Conservation (phyloP, 441 rosid species). For the Pelargonium exstipulatum region DNA sequence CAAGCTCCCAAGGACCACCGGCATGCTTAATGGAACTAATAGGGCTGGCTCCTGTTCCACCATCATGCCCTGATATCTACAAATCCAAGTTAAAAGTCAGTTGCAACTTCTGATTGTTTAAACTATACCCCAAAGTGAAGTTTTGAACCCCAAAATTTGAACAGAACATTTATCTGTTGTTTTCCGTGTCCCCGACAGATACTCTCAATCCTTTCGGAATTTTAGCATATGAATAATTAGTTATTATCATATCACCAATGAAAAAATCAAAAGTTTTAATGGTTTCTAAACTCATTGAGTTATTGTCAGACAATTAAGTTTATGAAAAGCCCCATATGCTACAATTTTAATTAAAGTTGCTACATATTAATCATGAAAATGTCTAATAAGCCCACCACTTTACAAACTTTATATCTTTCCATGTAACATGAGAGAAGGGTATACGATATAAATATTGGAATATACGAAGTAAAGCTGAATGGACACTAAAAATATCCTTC, state of each 20-base stretch:
- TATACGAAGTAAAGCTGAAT: not conserved
- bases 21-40: slow-evolving; percentile 98
- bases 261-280: not conserved
- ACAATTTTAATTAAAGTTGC: not conserved
- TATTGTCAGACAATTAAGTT: not conserved
- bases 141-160: not conserved
- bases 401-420: not conserved
- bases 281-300: not conserved
- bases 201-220: slow-evolving; percentile 1
- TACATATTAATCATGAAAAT: too few relatives aligned
- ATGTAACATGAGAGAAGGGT: not conserved
- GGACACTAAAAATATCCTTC: not conserved
- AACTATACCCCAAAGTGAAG: slow-evolving; percentile 2
- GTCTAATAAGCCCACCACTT: not conserved
- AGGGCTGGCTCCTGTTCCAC: slow-evolving; percentile 99
- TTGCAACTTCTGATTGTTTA: slow-evolving; percentile 7
- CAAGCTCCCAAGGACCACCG: slow-evolving; percentile 99
- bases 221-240: not conserved
- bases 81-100: slow-evolving; percentile 20
- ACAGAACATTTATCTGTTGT: not conserved
- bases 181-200: not conserved
- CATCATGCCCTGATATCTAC: slow-evolving; percentile 99
- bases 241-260: not conserved
- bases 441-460: not conserved
- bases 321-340: not conserved